Conservation (phyloP, 2,329 filamentous ascomycete genomes). For the Exophiala oligosperma region DNA sequence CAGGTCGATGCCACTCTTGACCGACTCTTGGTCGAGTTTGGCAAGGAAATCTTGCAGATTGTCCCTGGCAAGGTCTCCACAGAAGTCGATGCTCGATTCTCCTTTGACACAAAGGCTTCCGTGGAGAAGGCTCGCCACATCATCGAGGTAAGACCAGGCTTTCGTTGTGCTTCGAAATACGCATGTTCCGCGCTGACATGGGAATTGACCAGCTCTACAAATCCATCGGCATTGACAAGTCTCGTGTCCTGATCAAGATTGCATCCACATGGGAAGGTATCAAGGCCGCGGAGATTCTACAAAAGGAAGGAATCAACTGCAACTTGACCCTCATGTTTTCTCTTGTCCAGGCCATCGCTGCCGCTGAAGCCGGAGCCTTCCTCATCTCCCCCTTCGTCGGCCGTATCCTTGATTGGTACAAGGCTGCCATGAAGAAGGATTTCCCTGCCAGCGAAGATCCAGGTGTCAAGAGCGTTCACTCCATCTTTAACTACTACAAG, state of each 20-base stretch:
- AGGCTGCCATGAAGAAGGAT: conserved; percentile 91
- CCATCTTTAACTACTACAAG: conserved; percentile 99
- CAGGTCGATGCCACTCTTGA: conserved; percentile 91
- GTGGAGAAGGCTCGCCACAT: conserved; percentile 96
- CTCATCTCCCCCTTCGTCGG: conserved; percentile 99
- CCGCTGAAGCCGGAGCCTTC: conserved; percentile 91
- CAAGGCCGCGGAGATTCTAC: conserved; percentile 95
- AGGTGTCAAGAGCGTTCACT: conserved; percentile 88
- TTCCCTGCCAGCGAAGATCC: conserved; percentile 89
- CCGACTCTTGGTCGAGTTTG: conserved; percentile 94
- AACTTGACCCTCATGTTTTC: conserved; percentile 99
- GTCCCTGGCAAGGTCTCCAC: conserved; percentile 98
- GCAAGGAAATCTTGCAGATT: conserved; percentile 94
- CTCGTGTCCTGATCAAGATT: conserved; percentile 96
- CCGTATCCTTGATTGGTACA: conserved; percentile 99
- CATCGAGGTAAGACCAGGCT: conserved; percentile 70
- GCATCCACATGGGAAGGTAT: conserved; percentile 99
- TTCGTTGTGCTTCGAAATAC: no score
- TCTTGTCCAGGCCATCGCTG: conserved; percentile 87
- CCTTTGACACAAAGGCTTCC: conserved; percentile 89
- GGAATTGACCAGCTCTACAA: conserved; percentile 75
- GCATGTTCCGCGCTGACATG: no score
- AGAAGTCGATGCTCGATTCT: conserved; percentile 94
- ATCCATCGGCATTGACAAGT: conserved; percentile 85
- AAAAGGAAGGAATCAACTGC: conserved; percentile 94